These are phyloP conservation scores for Leucaena leucocephala DNA, from an alignment of 306 rosid species.

Conservation along the genomic window DNA sequence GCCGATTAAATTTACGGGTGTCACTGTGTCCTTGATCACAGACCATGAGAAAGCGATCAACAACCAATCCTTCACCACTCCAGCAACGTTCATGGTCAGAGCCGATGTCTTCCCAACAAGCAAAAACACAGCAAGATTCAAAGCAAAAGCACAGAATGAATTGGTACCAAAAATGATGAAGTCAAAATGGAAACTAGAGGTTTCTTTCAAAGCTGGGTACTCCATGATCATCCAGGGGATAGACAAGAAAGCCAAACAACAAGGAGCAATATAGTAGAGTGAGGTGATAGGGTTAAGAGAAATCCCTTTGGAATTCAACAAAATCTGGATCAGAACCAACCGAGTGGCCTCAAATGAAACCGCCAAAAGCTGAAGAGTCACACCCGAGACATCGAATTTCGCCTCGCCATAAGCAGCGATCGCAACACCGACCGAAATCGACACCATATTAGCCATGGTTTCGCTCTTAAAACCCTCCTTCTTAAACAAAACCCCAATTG, in stretches of 20 bases:
- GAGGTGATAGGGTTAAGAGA: constrained; percentile 67
- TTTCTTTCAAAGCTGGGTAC: constrained; percentile 56
- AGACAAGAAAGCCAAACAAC: constrained; percentile 61
- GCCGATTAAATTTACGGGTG: constrained; percentile 59
- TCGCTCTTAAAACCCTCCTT: constrained; percentile 53
- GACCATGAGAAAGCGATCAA: constrained; percentile 79
- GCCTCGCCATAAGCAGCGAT: constrained; percentile 75
- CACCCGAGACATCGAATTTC: constrained; percentile 58
- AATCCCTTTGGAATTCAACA: constrained; percentile 63
- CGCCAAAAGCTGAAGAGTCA: constrained; percentile 56
- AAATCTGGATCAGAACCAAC: constrained; percentile 64
- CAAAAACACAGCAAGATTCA: constrained; percentile 73
- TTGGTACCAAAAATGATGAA: constrained; percentile 61
- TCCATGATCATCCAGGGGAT: constrained; percentile 67
- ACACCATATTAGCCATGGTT: constrained; percentile 64
- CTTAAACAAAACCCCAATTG: constrained; percentile 57
- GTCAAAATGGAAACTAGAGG: constrained; percentile 61
- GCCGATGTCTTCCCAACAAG: constrained; percentile 83
- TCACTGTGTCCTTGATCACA: constrained; percentile 67
- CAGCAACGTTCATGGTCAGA: constrained; percentile 76
- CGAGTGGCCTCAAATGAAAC: constrained; percentile 69
- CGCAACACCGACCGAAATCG: constrained; percentile 66
- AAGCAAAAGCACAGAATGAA: constrained; percentile 66
- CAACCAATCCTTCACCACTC: constrained; percentile 77
- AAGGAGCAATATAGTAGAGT: constrained; percentile 68